Conservation (phyloP, 352 stramenopile species). For the Phytophthora boehmeriae region DNA sequence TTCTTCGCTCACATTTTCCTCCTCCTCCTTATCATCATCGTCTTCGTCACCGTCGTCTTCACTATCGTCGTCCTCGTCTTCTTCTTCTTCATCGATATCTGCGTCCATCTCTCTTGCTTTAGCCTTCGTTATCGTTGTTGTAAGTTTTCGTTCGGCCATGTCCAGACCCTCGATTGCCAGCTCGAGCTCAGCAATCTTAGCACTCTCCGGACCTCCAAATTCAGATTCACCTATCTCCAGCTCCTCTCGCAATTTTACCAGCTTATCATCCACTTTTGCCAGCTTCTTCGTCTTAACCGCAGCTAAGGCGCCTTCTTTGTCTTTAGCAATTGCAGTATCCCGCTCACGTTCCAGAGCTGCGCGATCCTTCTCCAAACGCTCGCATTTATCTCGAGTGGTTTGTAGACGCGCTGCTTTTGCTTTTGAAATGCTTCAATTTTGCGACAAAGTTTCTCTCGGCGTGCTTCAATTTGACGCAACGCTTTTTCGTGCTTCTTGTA, state of each 20-base stretch:
- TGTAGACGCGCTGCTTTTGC: constrained; percentile 38
- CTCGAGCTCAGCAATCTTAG: constrained; percentile 54
- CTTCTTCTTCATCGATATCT: constrained; percentile 19
- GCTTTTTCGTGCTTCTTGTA: constrained; percentile 36
- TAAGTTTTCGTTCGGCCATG: constrained; percentile 32
- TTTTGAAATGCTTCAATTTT: constrained; percentile 48
- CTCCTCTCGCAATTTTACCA: constrained; percentile 38
- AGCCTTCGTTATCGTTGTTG: constrained; percentile 23
- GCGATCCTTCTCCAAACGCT: constrained; percentile 30
- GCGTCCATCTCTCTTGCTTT: constrained; percentile 32
- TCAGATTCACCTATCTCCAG: constrained; percentile 35
- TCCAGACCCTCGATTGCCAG: constrained; percentile 43
- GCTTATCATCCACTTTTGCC: constrained; percentile 39
- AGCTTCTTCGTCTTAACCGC: constrained; percentile 30
- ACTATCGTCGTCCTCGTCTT: constrained; percentile 23
- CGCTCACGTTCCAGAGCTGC: constrained; percentile 19
- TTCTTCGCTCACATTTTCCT: constrained; percentile 11
- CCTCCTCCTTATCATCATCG: constrained; percentile 20
- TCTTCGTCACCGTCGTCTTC: constrained; percentile 17
- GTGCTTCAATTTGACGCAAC: constrained; percentile 24
- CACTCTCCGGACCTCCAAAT: constrained; percentile 28
- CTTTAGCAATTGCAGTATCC: constrained; percentile 16
- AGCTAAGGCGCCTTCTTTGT: constrained; percentile 20
- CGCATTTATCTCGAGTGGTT: constrained; percentile 37
- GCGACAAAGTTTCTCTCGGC: constrained; percentile 35